Base-by-base conservation (phyloP, 495 filamentous ascomycete species). In the Penicillium silybi region DNA sequence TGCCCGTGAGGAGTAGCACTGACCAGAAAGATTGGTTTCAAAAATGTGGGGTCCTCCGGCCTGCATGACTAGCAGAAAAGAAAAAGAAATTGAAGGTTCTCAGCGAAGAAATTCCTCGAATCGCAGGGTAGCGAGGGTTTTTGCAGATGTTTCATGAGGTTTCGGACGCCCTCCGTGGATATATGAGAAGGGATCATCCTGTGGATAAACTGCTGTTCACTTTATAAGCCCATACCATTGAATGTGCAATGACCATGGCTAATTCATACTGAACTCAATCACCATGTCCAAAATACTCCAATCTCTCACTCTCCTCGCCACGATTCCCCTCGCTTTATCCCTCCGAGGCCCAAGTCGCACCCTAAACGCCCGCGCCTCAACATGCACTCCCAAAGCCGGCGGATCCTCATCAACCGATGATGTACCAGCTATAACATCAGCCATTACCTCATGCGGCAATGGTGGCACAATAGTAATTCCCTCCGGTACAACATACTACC, bases 401-500 rank as follows among this genome's bases (percentile, higher is more conserved):
- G 68, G 66, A 2, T 61, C 54, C 4, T 46, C 59, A 1, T 59
- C 66, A 10, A 57, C 51, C 5, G 71, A 75, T 22, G 73, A 76
- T 57, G 59, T 66, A 3, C 71, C 72, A 11, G 68, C 71, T 5
- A 74, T 74, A 16, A 46, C 50, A 23, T 59, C 64, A 0, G 72
- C 72, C 0, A 69, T 73, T 23, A 40, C 61, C 26, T 64, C 64
- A 17, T 76, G 69, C 50, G 68, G 75, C 25, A 58, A 66, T 2
- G 65, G 67, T 16, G 75, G 72, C 3, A 75, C 68, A 0, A 75
- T 78, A 19, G 65, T 73, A 3, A 69, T 78, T 32, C 75, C 75
- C 3, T 50, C 61, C 2, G 66, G 62, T 1, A 63, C 46, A 0
- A 76, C 71, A 2, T 78, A 76, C 48, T 66, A 67, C 47, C 51